Evolutionary conservation across 148 eudicot genomes (phyloP).

Genomic region (Rhododendron kiyosumense): DNA sequence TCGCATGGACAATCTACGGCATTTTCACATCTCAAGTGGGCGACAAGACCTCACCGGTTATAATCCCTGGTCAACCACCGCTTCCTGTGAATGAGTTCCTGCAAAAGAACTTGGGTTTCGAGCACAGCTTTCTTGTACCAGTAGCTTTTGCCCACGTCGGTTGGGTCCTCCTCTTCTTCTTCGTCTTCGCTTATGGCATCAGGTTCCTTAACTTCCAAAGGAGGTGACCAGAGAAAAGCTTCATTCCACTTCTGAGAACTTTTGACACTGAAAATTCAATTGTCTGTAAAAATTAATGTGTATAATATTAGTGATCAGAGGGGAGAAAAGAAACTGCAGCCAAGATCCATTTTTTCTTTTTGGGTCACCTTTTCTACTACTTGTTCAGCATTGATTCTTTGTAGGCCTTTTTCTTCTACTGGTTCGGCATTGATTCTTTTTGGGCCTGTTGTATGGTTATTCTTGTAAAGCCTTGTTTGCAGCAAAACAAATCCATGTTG

Average conservation of each 20-base stretch:
- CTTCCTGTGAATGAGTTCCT: slow-evolving; percentile 17
- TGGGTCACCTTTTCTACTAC: not conserved
- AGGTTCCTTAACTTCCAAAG: slow-evolving; percentile 43
- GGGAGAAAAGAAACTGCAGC: not conserved
- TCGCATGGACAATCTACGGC: slow-evolving; percentile 52
- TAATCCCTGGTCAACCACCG: slow-evolving; percentile 9
- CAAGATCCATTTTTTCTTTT: not conserved
- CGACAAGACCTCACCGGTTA: slow-evolving; percentile 2
- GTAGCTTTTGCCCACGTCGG: slow-evolving; percentile 30
- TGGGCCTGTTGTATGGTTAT: not conserved
- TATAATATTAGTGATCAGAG: not conserved
- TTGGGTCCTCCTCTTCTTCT: slow-evolving; percentile 33
- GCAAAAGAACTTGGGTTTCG: slow-evolving; percentile 14
- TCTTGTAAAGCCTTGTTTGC: not conserved
- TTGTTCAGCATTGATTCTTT: not conserved
- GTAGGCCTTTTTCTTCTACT: not conserved
- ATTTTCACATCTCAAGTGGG: slow-evolving; percentile 40
- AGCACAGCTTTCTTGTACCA: slow-evolving; percentile 27
- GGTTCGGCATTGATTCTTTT: not conserved
- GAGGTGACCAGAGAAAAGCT: slow-evolving; percentile 14
- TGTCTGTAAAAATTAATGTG: not conserved
- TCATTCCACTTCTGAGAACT: not conserved
- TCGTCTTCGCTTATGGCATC: slow-evolving; percentile 37
- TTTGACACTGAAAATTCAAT: not conserved
- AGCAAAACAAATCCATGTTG: not conserved